Base-by-base conservation (phyloP, 2,329 filamentous ascomycete genomes). In the Epichloe elymi region DNA sequence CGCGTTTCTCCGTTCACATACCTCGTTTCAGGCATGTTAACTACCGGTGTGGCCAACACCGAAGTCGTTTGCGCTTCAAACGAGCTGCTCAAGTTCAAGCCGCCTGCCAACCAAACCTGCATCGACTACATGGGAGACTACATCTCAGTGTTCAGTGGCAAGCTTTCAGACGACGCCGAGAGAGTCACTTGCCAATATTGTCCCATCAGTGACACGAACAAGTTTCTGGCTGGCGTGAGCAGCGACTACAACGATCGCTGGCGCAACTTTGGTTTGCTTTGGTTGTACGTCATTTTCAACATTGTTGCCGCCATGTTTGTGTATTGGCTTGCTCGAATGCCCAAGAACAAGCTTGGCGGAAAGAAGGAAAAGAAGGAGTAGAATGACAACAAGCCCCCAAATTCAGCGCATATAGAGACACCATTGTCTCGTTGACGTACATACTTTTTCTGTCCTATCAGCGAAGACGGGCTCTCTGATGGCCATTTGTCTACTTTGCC, bases 1-100 rank as follows among this genome's bases (percentile, higher is more conserved):
- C 79, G 85, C 45, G 69, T 89, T 46, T 88, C 83, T 0, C 88
- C 89, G 0, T 86, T 95, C 59, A 90, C 85, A 0, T 95, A 95
- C 63, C 70, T 93, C 15, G 79, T 91, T 26, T 76, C 77, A 10
- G 86, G 82, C 20, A 81, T 95, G 70, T 65, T 91, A 0, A 76
- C 83, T 0, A 78, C 78, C 0, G 86, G 79, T 3, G 70, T 95
- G 5, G 85, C 85, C 40, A 82, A 85, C 59, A 79, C 79, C 0
- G 46, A 67, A 0, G 80, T 91, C 35, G 57, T 63, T 0, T 95
- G 89, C 65, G 79, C 85, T 0, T 56, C 64, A 5, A 86, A 85
- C 61, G 89, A 95, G 64, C 74, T 79, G 54, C 71, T 87, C 20
- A 63, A 68, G n/a, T 83, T 95, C 60, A 65, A 78, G 10, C 82